These are phyloP conservation scores for Termitomyces sp. DNA, from an alignment of 768 basidiomycete genomes.

Conservation along the genomic window DNA sequence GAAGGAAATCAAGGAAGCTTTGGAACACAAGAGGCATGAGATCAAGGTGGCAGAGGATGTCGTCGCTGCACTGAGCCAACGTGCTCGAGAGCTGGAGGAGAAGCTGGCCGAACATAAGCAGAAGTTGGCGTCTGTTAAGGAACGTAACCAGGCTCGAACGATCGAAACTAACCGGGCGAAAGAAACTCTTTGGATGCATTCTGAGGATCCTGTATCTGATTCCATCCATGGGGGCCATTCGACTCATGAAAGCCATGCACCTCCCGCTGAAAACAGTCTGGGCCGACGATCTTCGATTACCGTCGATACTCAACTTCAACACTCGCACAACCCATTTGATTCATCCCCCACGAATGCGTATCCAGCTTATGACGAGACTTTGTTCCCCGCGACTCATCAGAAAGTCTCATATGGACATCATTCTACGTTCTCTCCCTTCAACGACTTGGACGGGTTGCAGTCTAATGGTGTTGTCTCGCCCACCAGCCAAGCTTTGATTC, in stretches of 20 bases:
- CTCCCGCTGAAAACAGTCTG: constrained; percentile 1
- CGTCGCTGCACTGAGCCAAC: constrained; percentile 52
- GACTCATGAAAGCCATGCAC: constrained; percentile 9
- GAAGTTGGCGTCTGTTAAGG: constrained; percentile 50
- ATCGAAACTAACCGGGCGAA: constrained; percentile 27
- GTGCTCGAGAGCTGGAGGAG: constrained; percentile 72
- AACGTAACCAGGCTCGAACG: constrained; percentile 46
- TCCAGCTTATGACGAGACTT: constrained; percentile 34
- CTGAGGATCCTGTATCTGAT: neutral
- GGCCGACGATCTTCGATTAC: constrained; percentile 12
- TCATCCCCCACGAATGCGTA: constrained; percentile 25
- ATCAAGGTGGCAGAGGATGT: constrained; percentile 63
- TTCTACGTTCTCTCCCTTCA: constrained; percentile 48
- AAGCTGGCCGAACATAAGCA: constrained; percentile 59
- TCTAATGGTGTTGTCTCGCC: constrained; percentile 25
- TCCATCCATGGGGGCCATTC: constrained; percentile 11
- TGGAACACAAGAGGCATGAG: constrained; percentile 56
- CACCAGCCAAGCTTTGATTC: constrained; percentile 45
- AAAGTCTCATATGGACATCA: constrained; percentile 6
- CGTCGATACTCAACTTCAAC: constrained; percentile 14
- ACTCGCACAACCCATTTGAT: constrained; percentile 22
- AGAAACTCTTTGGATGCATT: constrained; percentile 13
- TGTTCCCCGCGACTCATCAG: constrained; percentile 23
- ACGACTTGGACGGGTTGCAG: constrained; percentile 29
- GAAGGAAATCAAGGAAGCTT: constrained; percentile 42